These are phyloP conservation scores for Elsinoe ampelina DNA, from an alignment of 2,329 filamentous ascomycete species.

Conservation along the genomic window DNA sequence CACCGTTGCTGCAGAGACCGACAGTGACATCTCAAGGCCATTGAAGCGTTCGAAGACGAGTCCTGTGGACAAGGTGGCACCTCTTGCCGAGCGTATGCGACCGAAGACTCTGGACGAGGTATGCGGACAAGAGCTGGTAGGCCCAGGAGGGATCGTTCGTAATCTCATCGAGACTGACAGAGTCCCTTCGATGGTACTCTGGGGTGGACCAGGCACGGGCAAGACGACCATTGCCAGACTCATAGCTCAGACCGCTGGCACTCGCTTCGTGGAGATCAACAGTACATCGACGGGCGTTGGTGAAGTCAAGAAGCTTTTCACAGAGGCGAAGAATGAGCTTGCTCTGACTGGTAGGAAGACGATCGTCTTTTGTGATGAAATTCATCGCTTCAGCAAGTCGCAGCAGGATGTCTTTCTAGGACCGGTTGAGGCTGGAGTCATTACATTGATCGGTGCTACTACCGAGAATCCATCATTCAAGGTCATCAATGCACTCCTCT, in stretches of 20 bases:
- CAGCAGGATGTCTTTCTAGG: constrained; percentile 94
- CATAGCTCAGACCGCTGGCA: constrained; percentile 71
- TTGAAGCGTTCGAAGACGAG: constrained; percentile 58
- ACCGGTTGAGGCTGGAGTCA: constrained; percentile 80
- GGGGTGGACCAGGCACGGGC: constrained; percentile 72
- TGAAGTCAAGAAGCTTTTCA: constrained; percentile 88
- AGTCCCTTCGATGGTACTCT: constrained; percentile 91
- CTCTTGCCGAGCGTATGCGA: constrained; percentile 88
- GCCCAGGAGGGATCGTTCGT: constrained; percentile 70
- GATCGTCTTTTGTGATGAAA: constrained; percentile 96
- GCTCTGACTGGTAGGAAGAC: constrained; percentile 77
- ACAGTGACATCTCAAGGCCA: constrained; percentile 22
- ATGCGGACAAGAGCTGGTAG: constrained; percentile 85
- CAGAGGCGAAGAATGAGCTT: constrained; percentile 72
- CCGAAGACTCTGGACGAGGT: constrained; percentile 77
- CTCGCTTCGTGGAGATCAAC: constrained; percentile 91
- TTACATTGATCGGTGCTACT: constrained; percentile 88
- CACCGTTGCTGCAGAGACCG: constrained; percentile 27
- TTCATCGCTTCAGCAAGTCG: constrained; percentile 80
- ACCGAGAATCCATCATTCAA: constrained; percentile 97
- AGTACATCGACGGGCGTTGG: constrained; percentile 79
- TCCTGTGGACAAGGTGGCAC: constrained; percentile 60
- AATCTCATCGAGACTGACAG: constrained; percentile 76
- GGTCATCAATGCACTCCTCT: constrained; percentile 76
- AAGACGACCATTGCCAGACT: constrained; percentile 90